Base-by-base conservation (phyloP, 2,329 filamentous ascomycete genomes). In the Annulohypoxylon truncatum region DNA sequence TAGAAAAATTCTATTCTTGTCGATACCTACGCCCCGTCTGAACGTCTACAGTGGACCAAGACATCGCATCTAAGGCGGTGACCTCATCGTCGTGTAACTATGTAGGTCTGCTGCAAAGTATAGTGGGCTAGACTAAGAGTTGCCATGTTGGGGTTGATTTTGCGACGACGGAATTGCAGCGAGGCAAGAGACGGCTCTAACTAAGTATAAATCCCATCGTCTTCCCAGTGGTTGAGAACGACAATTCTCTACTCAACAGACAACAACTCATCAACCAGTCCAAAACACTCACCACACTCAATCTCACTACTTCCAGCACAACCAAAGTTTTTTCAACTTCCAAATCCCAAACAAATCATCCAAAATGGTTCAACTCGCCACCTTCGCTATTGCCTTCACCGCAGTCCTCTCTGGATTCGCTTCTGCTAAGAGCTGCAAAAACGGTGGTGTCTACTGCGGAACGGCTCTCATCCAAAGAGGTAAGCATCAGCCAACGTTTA, bases 391-490 rank as follows among this genome's bases (percentile, higher is more conserved):
- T 22, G 13, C 38, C 28, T 26, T 67, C 15, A 53, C 64, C 22
- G 48, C 55, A 6, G 58, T 40, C 15, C 40, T 61, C 26, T 31
- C 61, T 31, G 56, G 56, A 28, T 47, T 65, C 3, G 62, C n/a
- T 9, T 33, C 47, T n/a, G 47, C 52, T 4, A 58, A 61, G 38
- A 59, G 58, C 58, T 65, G 65, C 52, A 18, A 28, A 2, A 47
- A 7, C 8, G 65, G 65, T 26, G 56, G 65, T 18, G 29, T 65
- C 6, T 67, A 67, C 61, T 67, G 65, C 42, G 65, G 65, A 38
- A 28, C 5, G 5, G 29, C 54, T 28, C 61, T 67, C 3, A 61
- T 58, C 5, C 2, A 47, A 2, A 57, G 26, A 31, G 65, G 65
- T 65, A 65, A 42, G 31, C 9, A 20, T 20, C 15, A 40, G 15